A percentile compares a stretch with the other conserved stretches of the same genome.
Evolutionary conservation across 331 rosid genomes (phyloP).

Genomic region (Telfairia occidentalis): DNA sequence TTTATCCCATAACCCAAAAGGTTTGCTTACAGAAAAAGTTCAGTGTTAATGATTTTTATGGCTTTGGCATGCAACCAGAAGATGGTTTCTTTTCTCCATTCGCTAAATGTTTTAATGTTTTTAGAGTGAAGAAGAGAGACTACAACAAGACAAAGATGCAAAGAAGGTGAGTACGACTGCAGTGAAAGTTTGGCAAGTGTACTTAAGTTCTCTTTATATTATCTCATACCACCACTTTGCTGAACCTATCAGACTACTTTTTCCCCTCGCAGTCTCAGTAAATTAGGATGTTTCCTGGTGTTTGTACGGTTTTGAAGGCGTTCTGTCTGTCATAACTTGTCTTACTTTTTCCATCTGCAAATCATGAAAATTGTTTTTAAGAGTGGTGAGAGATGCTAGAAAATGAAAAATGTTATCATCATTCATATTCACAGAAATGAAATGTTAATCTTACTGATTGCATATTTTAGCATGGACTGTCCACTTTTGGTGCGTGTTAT

Average conservation of each 20-base stretch:
- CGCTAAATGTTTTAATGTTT: slow-evolving; percentile 12
- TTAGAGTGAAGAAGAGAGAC: slow-evolving; percentile 84
- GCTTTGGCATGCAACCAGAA: neutral
- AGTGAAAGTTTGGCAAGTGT: neutral
- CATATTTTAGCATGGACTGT: neutral
- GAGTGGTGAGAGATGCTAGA: neutral
- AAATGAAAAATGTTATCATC: neutral
- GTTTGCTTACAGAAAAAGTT: slow-evolving; percentile 24
- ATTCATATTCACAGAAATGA: neutral
- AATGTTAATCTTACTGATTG: neutral
- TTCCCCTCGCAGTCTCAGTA: neutral
- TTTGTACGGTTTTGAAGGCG: neutral
- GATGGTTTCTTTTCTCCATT: slow-evolving; percentile 12
- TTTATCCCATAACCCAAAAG: slow-evolving; percentile 68
- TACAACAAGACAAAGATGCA: slow-evolving; percentile 37
- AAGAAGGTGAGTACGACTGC: slow-evolving; percentile 30
- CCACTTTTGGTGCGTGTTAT: neutral
- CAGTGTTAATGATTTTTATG: neutral
- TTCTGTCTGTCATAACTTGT: neutral
- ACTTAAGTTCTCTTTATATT: neutral
- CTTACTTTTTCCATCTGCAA: neutral
- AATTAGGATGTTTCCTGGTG: neutral
- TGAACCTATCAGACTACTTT: neutral
- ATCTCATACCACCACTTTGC: neutral
- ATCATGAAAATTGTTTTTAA: neutral